Conservation (phyloP, 78 protist genomes). For the Acrasis kona region DNA sequence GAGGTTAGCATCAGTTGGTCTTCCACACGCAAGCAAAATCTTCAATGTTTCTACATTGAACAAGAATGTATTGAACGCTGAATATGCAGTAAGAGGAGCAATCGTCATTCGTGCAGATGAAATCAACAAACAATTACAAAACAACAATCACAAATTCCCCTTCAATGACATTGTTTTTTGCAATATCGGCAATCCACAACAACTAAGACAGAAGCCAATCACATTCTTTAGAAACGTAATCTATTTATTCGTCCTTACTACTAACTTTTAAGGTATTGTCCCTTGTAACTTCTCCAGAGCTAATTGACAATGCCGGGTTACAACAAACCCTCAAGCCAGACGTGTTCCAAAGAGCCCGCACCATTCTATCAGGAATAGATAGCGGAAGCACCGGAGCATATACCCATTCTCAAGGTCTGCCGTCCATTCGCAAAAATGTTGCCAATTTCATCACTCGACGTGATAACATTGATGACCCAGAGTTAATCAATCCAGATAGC, state of each 20-base stretch:
- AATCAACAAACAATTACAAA: conserved; percentile 10
- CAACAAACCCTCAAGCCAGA: conserved; percentile 59
- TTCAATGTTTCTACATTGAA: too few relatives aligned
- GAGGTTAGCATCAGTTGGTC: too few relatives aligned
- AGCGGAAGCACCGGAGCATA: conserved; percentile 77
- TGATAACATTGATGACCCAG: neutral
- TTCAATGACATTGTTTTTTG: conserved; percentile 78
- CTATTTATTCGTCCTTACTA: conserved; percentile 24
- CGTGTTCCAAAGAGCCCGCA: conserved; percentile 56
- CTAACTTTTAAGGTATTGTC: too few relatives aligned
- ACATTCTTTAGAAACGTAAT: conserved; percentile 87
- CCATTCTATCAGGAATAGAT: neutral
- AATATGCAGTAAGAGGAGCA: conserved; percentile 75
- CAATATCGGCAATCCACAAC: conserved; percentile 99
- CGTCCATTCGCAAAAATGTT: conserved; percentile 55
- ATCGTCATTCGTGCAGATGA: conserved; percentile 31
- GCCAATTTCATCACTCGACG: conserved; percentile 69
- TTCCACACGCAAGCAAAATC: too few relatives aligned
- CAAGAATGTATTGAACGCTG: too few relatives aligned
- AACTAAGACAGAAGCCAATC: conserved; percentile 85
- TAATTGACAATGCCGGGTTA: neutral
- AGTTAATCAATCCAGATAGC: conserved; percentile 39
- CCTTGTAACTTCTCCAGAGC: neutral
- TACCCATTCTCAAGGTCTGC: conserved; percentile 78
- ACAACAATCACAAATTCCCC: conserved; percentile 19